Conservation (phyloP, 2,329 filamentous ascomycete species). For the Laburnicola sp. region DNA sequence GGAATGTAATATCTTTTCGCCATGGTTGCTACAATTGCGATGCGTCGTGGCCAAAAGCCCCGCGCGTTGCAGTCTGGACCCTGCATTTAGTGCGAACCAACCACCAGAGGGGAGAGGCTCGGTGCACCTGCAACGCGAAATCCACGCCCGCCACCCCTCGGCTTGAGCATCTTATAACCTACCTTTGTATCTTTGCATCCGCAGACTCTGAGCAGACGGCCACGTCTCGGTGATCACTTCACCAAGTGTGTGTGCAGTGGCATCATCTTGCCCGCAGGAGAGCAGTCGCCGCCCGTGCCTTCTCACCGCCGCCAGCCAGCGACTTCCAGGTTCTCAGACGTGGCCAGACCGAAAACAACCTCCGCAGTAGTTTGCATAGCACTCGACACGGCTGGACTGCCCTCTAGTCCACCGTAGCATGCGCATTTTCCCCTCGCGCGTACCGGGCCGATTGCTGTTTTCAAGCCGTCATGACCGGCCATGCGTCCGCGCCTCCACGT, state of each 20-base stretch:
- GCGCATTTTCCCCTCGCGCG: slow-evolving; percentile 3
- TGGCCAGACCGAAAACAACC: slow-evolving; percentile 5
- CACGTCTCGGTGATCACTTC: no score
- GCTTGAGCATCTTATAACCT: no score
- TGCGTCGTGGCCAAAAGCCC: neutral
- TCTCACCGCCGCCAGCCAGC: slow-evolving; percentile 1
- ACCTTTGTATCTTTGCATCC: no score
- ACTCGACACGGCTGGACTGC: neutral
- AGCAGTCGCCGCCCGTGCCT: neutral
- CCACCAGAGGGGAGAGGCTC: no score
- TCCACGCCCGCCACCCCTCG: no score
- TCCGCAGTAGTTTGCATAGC: no score
- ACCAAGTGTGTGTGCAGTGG: no score
- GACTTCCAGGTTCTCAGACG: slow-evolving; percentile 8
- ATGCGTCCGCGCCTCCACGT: slow-evolving; percentile 17
- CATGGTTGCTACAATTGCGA: no score
- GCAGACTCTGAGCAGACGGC: neutral
- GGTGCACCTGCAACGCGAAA: no score
- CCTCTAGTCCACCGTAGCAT: slow-evolving; percentile 1
- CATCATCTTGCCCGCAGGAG: slow-evolving; percentile 4
- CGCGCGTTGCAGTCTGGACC: slow-evolving; percentile 2
- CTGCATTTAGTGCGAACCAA: neutral
- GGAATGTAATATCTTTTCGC: no score
- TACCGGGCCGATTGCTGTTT: slow-evolving; percentile 10
- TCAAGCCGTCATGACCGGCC: slow-evolving; percentile 13